phyloP scores from a whole-genome alignment of 352 stramenopile species.

The Globisporangium heterothallicum region DNA sequence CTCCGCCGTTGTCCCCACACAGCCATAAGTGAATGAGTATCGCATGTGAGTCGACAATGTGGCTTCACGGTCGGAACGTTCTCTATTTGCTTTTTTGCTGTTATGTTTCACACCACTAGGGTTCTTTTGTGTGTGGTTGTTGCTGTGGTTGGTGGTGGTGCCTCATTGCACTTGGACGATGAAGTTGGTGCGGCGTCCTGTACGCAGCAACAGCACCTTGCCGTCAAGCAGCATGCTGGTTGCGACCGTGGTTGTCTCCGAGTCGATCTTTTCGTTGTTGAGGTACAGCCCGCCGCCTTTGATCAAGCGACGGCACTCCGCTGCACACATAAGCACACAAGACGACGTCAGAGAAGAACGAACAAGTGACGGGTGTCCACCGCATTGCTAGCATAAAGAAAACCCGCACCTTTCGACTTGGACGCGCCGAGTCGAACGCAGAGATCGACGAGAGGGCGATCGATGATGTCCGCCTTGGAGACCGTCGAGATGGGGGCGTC shows the following conservation, averaged over 20 bases:
- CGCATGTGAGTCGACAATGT: background rate
- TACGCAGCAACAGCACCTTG: slow-evolving; percentile 63
- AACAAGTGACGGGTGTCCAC: background rate
- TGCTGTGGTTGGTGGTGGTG: background rate
- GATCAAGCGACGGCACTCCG: slow-evolving; percentile 94
- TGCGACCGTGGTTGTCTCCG: slow-evolving; percentile 31
- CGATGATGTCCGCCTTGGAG: slow-evolving; percentile 46
- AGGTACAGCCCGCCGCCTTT: slow-evolving; percentile 94
- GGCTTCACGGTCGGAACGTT: too few species aligned
- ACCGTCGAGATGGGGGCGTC: slow-evolving; percentile 50
- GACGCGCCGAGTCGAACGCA: slow-evolving; percentile 84
- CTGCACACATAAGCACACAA: slow-evolving; percentile 23
- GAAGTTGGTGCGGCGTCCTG: slow-evolving; percentile 77
- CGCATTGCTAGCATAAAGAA: background rate
- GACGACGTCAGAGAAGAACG: background rate
- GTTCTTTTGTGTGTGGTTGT: background rate
- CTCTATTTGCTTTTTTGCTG: background rate
- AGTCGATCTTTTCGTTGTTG: slow-evolving; percentile 83
- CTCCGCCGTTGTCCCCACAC: too few species aligned
- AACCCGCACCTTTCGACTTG: slow-evolving; percentile 85
- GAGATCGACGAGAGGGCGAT: slow-evolving; percentile 87
- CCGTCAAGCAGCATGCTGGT: slow-evolving; percentile 53
- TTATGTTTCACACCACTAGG: slow-evolving; percentile 3
- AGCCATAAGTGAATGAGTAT: too few species aligned
- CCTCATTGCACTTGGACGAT: slow-evolving; percentile 54